Base-by-base conservation (phyloP, 1,284 basidiomycete genomes). In the Cutaneotrichosporon curvatum region DNA sequence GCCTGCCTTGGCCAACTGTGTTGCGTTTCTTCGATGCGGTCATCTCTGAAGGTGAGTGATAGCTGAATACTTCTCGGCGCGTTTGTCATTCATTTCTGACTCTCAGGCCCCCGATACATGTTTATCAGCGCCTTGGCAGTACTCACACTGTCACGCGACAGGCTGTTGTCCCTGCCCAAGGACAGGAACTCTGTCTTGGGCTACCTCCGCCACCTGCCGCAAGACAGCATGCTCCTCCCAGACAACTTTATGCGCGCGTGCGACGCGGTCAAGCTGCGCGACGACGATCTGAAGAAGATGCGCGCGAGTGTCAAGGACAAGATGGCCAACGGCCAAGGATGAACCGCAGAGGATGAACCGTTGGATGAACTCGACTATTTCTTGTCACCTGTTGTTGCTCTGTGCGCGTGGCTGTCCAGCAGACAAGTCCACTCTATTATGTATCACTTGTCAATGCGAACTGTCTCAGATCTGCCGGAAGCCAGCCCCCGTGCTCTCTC, bases 21-120 rank as follows among this genome's bases (percentile, higher is more conserved):
- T 77, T 86, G 46, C 78, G 90, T 15, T 77, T 90, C 4, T 88
- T 89, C 83, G 91, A 96, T 63, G 71, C 91, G 4, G 88, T 94
- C 63, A 74, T 95, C 30, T 83, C 80, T 48, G 88, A 92, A 72
- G 88, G 87, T 87, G 56, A 47, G 64, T 46, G n/a, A n/a, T n/a
- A n/a, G n/a, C n/a, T n/a, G n/a, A n/a, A n/a, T n/a, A n/a, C n/a
- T n/a, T n/a, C n/a, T n/a, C n/a, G n/a, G n/a, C n/a, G n/a, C 14
- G 18, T 9, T 36, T 18, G 4, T 33, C 32, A 16, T 36, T 25
- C 18, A n/a, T 2, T 23, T 47, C 25, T 14, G 37, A 23, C 57
- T 47, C 51, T 32, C 61, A 87, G 88, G 89, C 4, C 76, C 87
- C 3, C 78, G 82, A 0, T 89, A 84, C 76, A 75, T 94, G 35